Conservation (phyloP, 371 early-diverging fungal species). For the Apophysomyces elegans region DNA sequence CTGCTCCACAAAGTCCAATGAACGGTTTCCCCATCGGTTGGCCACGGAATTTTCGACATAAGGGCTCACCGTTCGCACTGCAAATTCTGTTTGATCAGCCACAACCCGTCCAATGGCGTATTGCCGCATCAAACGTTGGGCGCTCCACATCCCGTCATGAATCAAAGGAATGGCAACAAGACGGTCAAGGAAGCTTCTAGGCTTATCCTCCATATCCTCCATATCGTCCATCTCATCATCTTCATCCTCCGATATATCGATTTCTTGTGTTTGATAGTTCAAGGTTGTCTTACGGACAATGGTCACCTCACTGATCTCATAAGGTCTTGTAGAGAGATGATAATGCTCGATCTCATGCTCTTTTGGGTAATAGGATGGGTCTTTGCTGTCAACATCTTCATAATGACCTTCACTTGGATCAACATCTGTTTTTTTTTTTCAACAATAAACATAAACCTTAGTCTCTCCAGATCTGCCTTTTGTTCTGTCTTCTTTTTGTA, state of each 20-base stretch:
- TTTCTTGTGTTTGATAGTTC: not conserved
- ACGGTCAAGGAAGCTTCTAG: not conserved
- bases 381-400: not conserved
- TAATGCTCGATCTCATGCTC: constrained; percentile 51
- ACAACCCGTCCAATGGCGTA: not conserved
- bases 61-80: not conserved
- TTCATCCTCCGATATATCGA: not conserved
- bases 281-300: not conserved
- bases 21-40: not conserved
- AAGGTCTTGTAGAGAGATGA: constrained; percentile 92
- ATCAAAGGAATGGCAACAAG: not conserved
- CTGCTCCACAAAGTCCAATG: not conserved
- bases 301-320: constrained; percentile 89
- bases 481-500: too few species aligned
- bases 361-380: not conserved
- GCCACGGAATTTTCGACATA: constrained; percentile 1
- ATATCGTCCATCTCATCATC: not conserved
- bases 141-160: not conserved
- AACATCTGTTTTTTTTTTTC: not conserved
- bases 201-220: not conserved
- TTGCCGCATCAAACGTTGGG: not conserved
- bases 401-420: not conserved
- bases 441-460: not conserved
- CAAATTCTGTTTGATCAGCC: not conserved
- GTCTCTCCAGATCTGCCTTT: too few species aligned